Percentiles rank a stretch among this genome's conserved stretches.
Conservation (phyloP, 768 basidiomycete genomes). For the Boletus tylopilopsis region DNA sequence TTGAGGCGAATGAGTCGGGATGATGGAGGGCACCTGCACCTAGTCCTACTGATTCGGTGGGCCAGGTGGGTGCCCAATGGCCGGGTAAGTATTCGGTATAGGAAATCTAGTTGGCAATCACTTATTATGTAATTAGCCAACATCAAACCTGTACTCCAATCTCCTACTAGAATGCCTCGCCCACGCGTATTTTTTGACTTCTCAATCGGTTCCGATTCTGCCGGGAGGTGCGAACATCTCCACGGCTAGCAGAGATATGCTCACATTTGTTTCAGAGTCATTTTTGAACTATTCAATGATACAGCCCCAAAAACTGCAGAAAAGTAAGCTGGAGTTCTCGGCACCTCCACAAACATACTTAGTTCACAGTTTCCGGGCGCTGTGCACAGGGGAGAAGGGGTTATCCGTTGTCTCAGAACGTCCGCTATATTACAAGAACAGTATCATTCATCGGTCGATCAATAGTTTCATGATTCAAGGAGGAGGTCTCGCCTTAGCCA, state of each 20-base stretch:
- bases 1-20: neutral
- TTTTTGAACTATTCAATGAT: conserved; percentile 76
- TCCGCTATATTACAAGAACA: conserved; percentile 80
- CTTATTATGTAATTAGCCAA: conserved; percentile 13
- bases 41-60: neutral
- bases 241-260: neutral
- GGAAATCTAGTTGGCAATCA: neutral
- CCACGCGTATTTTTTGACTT: conserved; percentile 73
- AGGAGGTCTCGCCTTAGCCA: conserved; percentile 47
- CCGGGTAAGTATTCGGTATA: too few relatives aligned
- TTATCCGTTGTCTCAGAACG: conserved; percentile 57
- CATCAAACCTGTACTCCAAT: neutral
- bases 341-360: too few relatives aligned
- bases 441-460: conserved; percentile 76
- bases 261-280: conserved; percentile 42
- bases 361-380: conserved; percentile 65
- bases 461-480: conserved; percentile 78
- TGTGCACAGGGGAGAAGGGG: conserved; percentile 87
- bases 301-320: conserved; percentile 71
- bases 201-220: conserved; percentile 42
- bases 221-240: conserved; percentile 49
- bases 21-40: neutral
- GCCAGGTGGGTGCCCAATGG: neutral
- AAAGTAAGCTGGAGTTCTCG: conserved; percentile 71
- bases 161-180: conserved; percentile 43